A percentile compares a stretch with the other conserved stretches of the same genome.
phyloP scores from a whole-genome alignment of 371 early-diverging fungal genomes.

The Mortierella sp. region DNA sequence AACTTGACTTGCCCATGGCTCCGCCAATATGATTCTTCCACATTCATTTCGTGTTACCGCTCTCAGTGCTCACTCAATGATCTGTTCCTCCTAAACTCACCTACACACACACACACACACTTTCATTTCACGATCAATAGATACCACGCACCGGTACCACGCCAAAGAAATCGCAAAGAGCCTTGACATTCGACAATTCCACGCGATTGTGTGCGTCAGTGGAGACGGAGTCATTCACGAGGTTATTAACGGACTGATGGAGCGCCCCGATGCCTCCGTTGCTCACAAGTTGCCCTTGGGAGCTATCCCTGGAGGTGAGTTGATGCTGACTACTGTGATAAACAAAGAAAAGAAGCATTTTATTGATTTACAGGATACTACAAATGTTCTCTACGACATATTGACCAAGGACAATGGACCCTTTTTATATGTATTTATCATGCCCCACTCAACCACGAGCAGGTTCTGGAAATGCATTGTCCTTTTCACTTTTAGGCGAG shows the following conservation, averaged over 20 bases:
- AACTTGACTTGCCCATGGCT: neutral
- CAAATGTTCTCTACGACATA: neutral
- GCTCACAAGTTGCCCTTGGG: slow-evolving; percentile 71
- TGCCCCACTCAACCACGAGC: neutral
- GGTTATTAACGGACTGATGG: slow-evolving; percentile 77
- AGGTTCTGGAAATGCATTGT: slow-evolving; percentile 68
- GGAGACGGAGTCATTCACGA: slow-evolving; percentile 90
- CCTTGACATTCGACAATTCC: slow-evolving; percentile 64
- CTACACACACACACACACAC: slow-evolving; percentile 1
- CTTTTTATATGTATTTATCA: neutral
- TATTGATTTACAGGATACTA: neutral
- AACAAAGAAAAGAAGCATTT: neutral
- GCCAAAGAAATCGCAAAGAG: slow-evolving; percentile 72
- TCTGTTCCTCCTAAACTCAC: neutral
- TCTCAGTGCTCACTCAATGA: neutral
- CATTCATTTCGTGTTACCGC: neutral
- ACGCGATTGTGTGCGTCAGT: slow-evolving; percentile 73
- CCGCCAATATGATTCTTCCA: neutral
- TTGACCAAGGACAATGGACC: too few relatives aligned
- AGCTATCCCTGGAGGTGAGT: slow-evolving; percentile 67
- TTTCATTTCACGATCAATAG: slow-evolving; percentile 38
- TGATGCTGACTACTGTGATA: neutral
- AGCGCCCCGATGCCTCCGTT: slow-evolving; percentile 68
- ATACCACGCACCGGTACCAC: slow-evolving; percentile 71
- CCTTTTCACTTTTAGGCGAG: slow-evolving; percentile 65